A percentile compares a stretch with the other conserved stretches of the same genome.
Evolutionary conservation across 345 rosid genomes (phyloP).

Genomic region (Cardiospermum halicacabum): DNA sequence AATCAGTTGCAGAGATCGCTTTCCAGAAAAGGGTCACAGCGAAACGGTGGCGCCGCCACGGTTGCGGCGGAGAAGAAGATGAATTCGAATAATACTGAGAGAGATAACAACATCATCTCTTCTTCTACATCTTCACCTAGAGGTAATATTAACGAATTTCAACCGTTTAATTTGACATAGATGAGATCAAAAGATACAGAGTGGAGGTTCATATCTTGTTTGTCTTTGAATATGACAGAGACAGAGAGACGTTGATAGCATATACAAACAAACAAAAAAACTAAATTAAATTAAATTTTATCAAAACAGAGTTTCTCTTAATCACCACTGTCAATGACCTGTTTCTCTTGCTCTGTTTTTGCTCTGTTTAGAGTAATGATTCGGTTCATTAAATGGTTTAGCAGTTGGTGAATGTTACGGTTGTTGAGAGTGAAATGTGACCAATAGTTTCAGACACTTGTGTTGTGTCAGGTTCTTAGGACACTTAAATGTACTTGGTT

Average conservation of each 20-base stretch:
- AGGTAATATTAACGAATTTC: slow-evolving; percentile 37
- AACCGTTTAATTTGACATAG: not conserved
- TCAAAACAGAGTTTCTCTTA: not conserved
- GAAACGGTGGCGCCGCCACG: slow-evolving; percentile 30
- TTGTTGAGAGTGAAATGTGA: slow-evolving; percentile 18
- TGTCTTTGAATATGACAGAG: not conserved
- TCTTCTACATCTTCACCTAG: slow-evolving; percentile 50
- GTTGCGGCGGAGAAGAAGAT: slow-evolving; percentile 30
- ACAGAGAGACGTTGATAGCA: slow-evolving; percentile 1
- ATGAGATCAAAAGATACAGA: not conserved
- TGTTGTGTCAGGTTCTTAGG: not conserved
- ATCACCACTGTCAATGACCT: not conserved
- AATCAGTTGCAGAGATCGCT: slow-evolving; percentile 65
- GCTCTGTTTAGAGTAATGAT: not conserved
- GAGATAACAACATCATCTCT: slow-evolving; percentile 29
- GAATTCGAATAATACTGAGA: slow-evolving; percentile 38
- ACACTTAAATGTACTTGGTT: no score
- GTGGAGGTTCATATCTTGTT: slow-evolving; percentile 8
- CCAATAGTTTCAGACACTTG: no score
- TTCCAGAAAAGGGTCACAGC: slow-evolving; percentile 66
- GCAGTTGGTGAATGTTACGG: not conserved
- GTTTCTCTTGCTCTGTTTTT: not conserved
- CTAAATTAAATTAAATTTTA: slow-evolving; percentile 1
- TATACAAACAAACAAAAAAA: slow-evolving; percentile 17
- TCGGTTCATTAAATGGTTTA: not conserved